Conservation (phyloP, 2,329 filamentous ascomycete species). For the Penicillium sp. region DNA sequence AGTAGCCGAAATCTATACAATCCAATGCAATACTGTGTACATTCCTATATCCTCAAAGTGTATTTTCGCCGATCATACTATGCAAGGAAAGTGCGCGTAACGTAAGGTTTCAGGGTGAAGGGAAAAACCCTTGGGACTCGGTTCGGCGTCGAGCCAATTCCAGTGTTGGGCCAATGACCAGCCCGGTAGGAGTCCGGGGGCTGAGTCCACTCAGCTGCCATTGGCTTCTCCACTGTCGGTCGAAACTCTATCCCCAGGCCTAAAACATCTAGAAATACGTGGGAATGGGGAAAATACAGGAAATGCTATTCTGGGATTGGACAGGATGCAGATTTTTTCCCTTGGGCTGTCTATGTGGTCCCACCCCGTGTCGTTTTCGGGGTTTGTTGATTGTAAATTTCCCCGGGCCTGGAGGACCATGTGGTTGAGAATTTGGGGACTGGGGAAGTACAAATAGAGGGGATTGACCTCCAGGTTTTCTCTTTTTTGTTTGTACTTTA, state of each 20-base stretch:
- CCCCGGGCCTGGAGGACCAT: constrained; percentile 3
- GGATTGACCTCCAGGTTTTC: background rate
- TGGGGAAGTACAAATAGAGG: constrained; percentile 9
- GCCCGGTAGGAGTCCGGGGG: background rate
- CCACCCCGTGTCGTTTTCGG: constrained; percentile 1
- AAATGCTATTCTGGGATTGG: background rate
- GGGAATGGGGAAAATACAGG: background rate
- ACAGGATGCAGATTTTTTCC: background rate
- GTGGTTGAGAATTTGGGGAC: constrained; percentile 1
- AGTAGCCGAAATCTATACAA: background rate
- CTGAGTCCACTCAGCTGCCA: background rate
- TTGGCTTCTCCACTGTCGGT: constrained; percentile 3
- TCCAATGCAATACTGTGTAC: background rate
- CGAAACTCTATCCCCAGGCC: constrained; percentile 9
- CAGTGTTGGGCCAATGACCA: background rate
- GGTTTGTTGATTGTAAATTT: background rate
- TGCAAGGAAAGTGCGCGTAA: background rate
- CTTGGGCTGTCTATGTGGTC: background rate
- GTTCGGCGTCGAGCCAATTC: background rate
- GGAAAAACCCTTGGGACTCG: background rate
- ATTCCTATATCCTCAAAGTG: background rate
- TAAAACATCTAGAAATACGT: background rate
- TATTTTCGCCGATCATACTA: background rate
- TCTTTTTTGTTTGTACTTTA: background rate
- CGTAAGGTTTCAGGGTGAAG: background rate